Base-by-base conservation (phyloP, 345 rosid species). In the Limnanthes douglasii region DNA sequence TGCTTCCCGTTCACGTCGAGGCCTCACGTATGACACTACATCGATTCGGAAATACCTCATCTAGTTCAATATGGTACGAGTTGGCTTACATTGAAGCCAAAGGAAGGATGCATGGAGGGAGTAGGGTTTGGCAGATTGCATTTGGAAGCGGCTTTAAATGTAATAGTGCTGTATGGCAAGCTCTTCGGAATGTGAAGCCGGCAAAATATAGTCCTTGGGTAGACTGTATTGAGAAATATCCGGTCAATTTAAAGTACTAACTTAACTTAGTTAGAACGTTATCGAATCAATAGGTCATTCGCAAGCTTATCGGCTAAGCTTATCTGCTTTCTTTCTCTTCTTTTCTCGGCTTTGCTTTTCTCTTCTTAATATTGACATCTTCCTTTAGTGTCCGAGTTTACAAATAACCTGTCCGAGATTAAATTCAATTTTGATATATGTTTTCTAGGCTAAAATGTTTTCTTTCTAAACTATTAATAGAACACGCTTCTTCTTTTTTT, bases 21-120 rank as follows among this genome's bases (percentile, higher is more conserved):
- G 76, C 76, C 24, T 69, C 76, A 7, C 48, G 72, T 18, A 69
- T 69, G 77, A 65, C 72, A 38, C 66, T 70, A 15, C 72, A 70
- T 45, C 65, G 72, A 8, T 70, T 70, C 4, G 77, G 77, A 15
- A 70, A 70, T 34, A 70, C 77, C 31, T 70, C 77, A 6, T 70
- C 77, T 0, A 70, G 77, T 53, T 70, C 77, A 5, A 69, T 70
- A 11, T 70, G 73, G 78, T 71, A 63, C 30, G 73, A 63, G 37
- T 10, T 60, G 35, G 59, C 73, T 4, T 71, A 71, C 32, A 71
- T 19, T 1, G 76, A 69, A 45, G 60, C 72, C 26, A 69, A 65
- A 45, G 69, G 66, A 25, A 58, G 72, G 52, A 65, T 69, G 54
- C 21, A 56, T 14, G 54, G 34, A 47, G 64, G 61, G 21, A 38